phyloP scores from a whole-genome alignment of 139 green algal genomes.

The Tetratostichococcus sp. region DNA sequence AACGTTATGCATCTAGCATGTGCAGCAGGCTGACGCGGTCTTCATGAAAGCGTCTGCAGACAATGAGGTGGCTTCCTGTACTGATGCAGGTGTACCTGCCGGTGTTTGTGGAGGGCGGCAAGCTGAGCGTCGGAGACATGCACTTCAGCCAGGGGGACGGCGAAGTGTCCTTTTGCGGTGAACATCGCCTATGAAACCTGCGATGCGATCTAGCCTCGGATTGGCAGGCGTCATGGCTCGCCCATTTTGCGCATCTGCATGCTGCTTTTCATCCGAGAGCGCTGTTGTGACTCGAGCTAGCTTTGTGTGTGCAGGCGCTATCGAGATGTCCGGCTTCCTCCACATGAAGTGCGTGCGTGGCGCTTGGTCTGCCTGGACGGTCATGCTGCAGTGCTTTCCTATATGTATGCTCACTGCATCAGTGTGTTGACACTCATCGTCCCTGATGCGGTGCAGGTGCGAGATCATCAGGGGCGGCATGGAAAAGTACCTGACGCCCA shows the following conservation, averaged over 20 bases:
- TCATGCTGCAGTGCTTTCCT: not conserved
- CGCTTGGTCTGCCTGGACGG: not conserved
- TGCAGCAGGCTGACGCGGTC: not conserved
- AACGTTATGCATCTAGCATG: not conserved
- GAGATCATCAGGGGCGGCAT: constrained; percentile 70
- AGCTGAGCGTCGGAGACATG: constrained; percentile 68
- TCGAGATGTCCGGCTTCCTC: constrained; percentile 74
- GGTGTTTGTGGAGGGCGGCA: constrained; percentile 70
- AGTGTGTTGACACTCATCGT: not conserved
- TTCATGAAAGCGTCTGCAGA: too few relatives aligned
- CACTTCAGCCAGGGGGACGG: constrained; percentile 69
- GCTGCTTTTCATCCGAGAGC: too few relatives aligned
- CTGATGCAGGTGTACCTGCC: constrained; percentile 56
- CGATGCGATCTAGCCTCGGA: not conserved
- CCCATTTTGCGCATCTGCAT: too few relatives aligned
- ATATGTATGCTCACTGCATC: too few relatives aligned
- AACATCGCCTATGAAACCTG: not conserved
- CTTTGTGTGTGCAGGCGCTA: constrained; percentile 49
- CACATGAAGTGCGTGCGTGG: constrained; percentile 42
- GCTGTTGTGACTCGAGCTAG: too few relatives aligned
- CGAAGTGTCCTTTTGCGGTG: constrained; percentile 61
- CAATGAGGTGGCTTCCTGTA: too few relatives aligned
- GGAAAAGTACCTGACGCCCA: constrained; percentile 62
- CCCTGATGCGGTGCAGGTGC: constrained; percentile 30
- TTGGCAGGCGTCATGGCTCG: too few relatives aligned